phyloP scores from a whole-genome alignment of 192 early-diverging fungal species.

The Backusella morwellensis region DNA sequence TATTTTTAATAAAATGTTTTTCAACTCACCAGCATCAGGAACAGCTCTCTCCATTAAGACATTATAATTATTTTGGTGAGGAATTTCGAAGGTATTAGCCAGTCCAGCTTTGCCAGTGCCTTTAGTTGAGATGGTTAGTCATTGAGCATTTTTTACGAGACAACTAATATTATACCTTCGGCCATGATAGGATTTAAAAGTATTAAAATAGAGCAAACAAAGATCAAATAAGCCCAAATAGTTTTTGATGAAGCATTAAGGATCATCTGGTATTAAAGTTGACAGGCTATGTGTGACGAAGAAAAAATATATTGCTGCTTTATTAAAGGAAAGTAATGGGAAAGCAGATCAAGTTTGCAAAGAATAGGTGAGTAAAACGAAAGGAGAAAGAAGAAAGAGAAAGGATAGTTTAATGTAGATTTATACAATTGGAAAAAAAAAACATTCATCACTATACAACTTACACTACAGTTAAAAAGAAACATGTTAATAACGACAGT shows the following conservation, averaged over 20 bases:
- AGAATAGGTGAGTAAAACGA: neutral
- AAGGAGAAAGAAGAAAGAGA: neutral
- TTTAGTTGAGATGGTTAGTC: neutral
- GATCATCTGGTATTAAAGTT: neutral
- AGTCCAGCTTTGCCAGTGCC: slow-evolving; percentile 4
- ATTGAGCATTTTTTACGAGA: neutral
- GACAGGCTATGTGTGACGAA: slow-evolving; percentile 3
- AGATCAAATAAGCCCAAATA: slow-evolving; percentile 1
- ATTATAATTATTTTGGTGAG: neutral
- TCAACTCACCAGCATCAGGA: neutral
- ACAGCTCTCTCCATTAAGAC: neutral
- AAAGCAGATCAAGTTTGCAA: neutral
- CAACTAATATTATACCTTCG: neutral
- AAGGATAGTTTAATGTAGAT: neutral
- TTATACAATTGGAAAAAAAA: slow-evolving; percentile 3
- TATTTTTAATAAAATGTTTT: neutral
- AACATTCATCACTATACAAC: neutral
- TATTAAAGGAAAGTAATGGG: neutral
- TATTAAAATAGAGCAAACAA: slow-evolving; percentile 1
- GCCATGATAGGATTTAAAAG: neutral
- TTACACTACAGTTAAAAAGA: neutral
- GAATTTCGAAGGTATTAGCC: neutral
- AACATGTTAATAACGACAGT: slow-evolving; percentile 7
- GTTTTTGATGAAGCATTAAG: neutral
- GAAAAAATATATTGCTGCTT: neutral